A percentile compares a stretch with the other conserved stretches of the same genome.
phyloP scores from a whole-genome alignment of 177 flowering plant genomes.

The Vitis hybrid region DNA sequence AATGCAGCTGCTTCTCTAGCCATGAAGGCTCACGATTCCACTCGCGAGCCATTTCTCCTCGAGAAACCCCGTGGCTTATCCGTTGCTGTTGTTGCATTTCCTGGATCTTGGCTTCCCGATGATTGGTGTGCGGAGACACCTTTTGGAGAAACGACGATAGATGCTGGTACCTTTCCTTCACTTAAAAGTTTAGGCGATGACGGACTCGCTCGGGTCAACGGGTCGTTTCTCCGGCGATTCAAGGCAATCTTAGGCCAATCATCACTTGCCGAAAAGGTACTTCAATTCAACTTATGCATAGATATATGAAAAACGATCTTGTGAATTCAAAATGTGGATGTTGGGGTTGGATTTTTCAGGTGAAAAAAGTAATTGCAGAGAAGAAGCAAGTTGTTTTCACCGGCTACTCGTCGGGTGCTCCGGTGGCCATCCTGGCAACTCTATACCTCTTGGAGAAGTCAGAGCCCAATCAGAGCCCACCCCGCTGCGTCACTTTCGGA shows the following conservation, averaged over 20 bases:
- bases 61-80: slow-evolving; percentile 22
- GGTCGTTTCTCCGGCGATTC: slow-evolving; percentile 50
- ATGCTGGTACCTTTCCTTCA: slow-evolving; percentile 42
- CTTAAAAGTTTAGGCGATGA: slow-evolving; percentile 42
- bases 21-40: slow-evolving; percentile 36
- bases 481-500: slow-evolving; percentile 73
- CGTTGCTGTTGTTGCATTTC: slow-evolving; percentile 43
- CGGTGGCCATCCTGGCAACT: slow-evolving; percentile 62
- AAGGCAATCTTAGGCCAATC: slow-evolving; percentile 21
- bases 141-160: slow-evolving; percentile 40
- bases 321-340: too few relatives aligned
- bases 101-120: slow-evolving; percentile 43
- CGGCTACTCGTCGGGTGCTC: slow-evolving; percentile 84
- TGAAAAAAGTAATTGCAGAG: slow-evolving; percentile 37
- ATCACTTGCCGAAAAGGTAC: slow-evolving; percentile 43
- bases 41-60: slow-evolving; percentile 20
- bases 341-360: slow-evolving; percentile 36
- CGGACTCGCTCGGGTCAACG: slow-evolving; percentile 45
- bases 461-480: slow-evolving; percentile 6
- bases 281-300: too few relatives aligned
- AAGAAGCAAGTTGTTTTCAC: slow-evolving; percentile 60
- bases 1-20: slow-evolving; percentile 40
- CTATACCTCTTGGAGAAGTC: slow-evolving; percentile 58
- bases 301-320: too few relatives aligned
- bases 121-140: slow-evolving; percentile 43